A percentile compares a stretch with the other conserved stretches of the same genome.
Conservation (phyloP, 257 asterid genomes). For the Vinca minor region DNA sequence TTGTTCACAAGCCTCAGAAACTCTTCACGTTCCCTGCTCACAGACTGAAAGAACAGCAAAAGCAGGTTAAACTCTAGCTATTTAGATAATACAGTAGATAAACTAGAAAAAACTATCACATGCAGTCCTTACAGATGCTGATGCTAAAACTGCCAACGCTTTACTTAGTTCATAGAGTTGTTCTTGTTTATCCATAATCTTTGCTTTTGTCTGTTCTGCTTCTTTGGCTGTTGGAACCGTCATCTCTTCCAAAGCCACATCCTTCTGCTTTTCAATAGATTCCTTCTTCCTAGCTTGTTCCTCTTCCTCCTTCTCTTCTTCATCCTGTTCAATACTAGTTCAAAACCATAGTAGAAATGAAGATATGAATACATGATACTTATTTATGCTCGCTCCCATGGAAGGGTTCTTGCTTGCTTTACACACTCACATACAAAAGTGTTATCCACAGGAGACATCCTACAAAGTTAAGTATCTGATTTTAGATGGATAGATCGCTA, state of each 20-base stretch:
- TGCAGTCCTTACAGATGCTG: conserved; percentile 66
- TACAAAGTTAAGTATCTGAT: background rate
- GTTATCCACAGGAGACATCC: background rate
- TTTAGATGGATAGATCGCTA: background rate
- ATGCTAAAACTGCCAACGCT: conserved; percentile 88
- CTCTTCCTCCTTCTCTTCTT: conserved; percentile 84
- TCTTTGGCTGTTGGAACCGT: conserved; percentile 60
- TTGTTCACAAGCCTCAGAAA: conserved; percentile 85
- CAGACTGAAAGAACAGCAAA: conserved; percentile 61
- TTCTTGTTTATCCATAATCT: conserved; percentile 67
- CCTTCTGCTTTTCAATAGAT: conserved; percentile 52
- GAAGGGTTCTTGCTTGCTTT: background rate
- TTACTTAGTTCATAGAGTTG: conserved; percentile 89
- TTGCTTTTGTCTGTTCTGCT: conserved; percentile 46
- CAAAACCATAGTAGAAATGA: conserved; percentile 9
- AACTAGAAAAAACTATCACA: conserved; percentile 13
- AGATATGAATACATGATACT: background rate
- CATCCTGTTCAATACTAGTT: conserved; percentile 55
- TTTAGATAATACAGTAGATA: conserved; percentile 11
- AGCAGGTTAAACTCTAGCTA: conserved; percentile 18
- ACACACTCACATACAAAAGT: background rate
- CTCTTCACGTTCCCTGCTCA: conserved; percentile 96
- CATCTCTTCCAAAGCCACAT: conserved; percentile 95
- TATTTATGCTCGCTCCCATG: background rate
- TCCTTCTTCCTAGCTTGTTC: conserved; percentile 70